Base-by-base conservation (phyloP, 306 rosid species). In the Citrullus amarus region DNA sequence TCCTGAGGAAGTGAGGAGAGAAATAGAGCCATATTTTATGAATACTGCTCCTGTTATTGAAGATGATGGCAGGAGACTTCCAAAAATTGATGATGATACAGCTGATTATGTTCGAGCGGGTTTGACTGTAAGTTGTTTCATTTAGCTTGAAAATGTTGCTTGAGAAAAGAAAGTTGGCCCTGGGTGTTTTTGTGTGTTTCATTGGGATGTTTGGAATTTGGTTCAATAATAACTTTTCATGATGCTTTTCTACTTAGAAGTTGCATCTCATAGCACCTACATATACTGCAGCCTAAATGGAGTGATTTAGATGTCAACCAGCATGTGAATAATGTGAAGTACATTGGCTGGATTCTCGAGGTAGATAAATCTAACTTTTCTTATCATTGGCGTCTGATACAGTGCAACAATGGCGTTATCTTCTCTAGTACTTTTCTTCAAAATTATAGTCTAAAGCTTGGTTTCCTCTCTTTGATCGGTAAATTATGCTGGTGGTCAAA, bases 261-360 rank as follows among this genome's bases (percentile, higher is more conserved):
- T 76, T 25, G 55, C 41, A 69, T 79, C 79, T 78, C 68, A 12
- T 22, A 48, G 60, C 65, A 8, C 13, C 50, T 70, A 16, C 41
- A 20, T 46, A 74, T 54, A 32, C 63, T 84, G 87, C 93, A 94
- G 98, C 97, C 98, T 77, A 86, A 92, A 55, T 94, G 98, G 98
- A 81, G 86, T 77, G 98, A 94, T 60, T 90, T 94, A 55, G 99
- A 95, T 82, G 83, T 95, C 87, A 95, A 95, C 51, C 99, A 90
- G 91, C 99, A 95, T 79, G 99, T 95, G 78, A 95, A 95, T 89
- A 95, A 95, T 85, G 99, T 95, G 86, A 95, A 95, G 89, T 95
- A 95, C 90, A 87, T 95, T 88, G 99, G 97, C 86, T 95, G 99
- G 99, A 87, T 95, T 86, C 92, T 95, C 46, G 99, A 95, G 99